A percentile compares a stretch with the other conserved stretches of the same genome.
Conservation (phyloP, 2,329 filamentous ascomycete genomes). For the Colletotrichum tabaci region DNA sequence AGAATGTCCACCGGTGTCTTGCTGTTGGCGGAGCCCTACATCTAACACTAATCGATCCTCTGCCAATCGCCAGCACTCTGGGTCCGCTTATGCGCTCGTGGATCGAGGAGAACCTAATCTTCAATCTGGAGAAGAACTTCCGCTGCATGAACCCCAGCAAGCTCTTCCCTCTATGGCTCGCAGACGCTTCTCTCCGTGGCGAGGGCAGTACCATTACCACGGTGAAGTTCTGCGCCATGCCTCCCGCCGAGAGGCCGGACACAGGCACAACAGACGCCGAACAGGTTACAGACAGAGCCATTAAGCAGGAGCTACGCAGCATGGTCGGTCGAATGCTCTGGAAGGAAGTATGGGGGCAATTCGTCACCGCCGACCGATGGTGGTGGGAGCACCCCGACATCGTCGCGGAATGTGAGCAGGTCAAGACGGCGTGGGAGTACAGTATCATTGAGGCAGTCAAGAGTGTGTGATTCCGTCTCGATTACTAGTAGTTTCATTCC, state of each 20-base stretch:
- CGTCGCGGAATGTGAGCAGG: conserved; percentile 67
- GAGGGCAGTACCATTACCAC: conserved; percentile 63
- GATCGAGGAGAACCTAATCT: conserved; percentile 73
- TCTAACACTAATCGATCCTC: conserved; percentile 74
- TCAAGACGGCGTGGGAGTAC: conserved; percentile 73
- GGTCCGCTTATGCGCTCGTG: conserved; percentile 72
- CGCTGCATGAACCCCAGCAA: conserved; percentile 72
- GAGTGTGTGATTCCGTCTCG: conserved; percentile 46
- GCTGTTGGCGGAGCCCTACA: conserved; percentile 69
- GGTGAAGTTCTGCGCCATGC: conserved; percentile 64
- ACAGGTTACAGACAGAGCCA: conserved; percentile 49
- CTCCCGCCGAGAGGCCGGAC: conserved; percentile 49
- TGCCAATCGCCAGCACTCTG: conserved; percentile 66
- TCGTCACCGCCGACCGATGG: conserved; percentile 65
- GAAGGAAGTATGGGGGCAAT: conserved; percentile 72
- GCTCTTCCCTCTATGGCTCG: conserved; percentile 72
- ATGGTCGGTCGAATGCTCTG: conserved; percentile 71
- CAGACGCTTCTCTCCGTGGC: conserved; percentile 66
- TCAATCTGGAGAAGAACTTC: conserved; percentile 71
- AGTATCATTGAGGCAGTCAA: conserved; percentile 70
- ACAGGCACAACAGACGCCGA: conserved; percentile 43
- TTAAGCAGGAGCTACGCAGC: conserved; percentile 64
- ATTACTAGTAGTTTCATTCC: conserved; percentile 41
- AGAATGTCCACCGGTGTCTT: conserved; percentile 70
- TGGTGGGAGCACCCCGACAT: conserved; percentile 74